These are phyloP conservation scores for Botryosphaeria dothidea DNA, from an alignment of 2,329 filamentous ascomycete genomes.

Conservation along the genomic window DNA sequence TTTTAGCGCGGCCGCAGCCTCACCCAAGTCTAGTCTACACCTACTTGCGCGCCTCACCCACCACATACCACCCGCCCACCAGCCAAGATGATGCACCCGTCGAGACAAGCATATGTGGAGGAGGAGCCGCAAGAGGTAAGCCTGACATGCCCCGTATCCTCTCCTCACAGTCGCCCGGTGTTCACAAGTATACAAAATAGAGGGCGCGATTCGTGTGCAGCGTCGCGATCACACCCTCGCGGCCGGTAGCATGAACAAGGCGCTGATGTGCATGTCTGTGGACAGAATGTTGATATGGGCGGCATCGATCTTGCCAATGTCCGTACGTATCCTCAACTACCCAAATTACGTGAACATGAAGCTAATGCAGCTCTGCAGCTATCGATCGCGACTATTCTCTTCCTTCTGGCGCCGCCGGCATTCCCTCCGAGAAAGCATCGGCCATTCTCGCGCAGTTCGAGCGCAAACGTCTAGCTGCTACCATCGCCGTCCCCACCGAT, in stretches of 20 bases:
- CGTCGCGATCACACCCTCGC: constrained; percentile 9
- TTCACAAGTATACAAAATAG: constrained; percentile 21
- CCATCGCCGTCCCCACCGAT: constrained; percentile 90
- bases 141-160: constrained; percentile 29
- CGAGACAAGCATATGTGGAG: constrained; percentile 92
- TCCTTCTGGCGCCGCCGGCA: constrained; percentile 63
- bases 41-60: not conserved
- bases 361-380: constrained; percentile 37
- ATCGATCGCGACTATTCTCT: constrained; percentile 85
- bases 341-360: not conserved
- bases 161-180: constrained; percentile 30
- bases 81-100: constrained; percentile 68
- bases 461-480: constrained; percentile 84
- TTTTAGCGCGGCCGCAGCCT: no score
- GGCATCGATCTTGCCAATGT: constrained; percentile 64
- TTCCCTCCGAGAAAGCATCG: constrained; percentile 78
- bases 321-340: constrained; percentile 51
- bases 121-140: constrained; percentile 71
- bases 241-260: constrained; percentile 5
- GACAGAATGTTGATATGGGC: constrained; percentile 53
- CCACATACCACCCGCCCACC: no score
- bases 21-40: no score
- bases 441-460: constrained; percentile 86
- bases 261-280: constrained; percentile 15
- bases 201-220: constrained; percentile 15